A percentile compares a stretch with the other conserved stretches of the same genome.
These are phyloP conservation scores for Yamadazyma tumulicola DNA, from an alignment of 805 yeast species.

Conservation along the genomic window DNA sequence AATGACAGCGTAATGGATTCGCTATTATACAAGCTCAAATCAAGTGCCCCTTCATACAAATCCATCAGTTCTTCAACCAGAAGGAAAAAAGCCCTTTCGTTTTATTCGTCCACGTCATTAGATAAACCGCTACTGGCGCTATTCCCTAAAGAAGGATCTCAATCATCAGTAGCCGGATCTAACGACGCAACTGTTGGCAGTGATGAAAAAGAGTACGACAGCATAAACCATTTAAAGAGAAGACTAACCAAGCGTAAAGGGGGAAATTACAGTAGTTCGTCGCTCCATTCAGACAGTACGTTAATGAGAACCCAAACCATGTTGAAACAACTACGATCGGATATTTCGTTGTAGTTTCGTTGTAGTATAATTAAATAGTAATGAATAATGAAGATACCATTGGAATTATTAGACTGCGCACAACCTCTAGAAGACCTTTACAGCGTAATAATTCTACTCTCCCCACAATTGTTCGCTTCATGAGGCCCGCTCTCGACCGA, in stretches of 20 bases:
- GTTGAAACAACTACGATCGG: slow-evolving; percentile 32
- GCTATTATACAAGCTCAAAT: slow-evolving; percentile 28
- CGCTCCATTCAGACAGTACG: slow-evolving; percentile 19
- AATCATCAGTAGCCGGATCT: slow-evolving; percentile 1
- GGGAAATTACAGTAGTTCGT: slow-evolving; percentile 8
- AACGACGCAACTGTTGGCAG: neutral
- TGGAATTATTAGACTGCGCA: no score
- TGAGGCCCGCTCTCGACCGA: no score
- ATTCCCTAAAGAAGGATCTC: slow-evolving; percentile 1
- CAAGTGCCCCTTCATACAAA: slow-evolving; percentile 21
- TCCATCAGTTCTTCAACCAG: slow-evolving; percentile 16
- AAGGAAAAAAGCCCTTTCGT: slow-evolving; percentile 31
- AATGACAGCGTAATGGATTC: slow-evolving; percentile 27
- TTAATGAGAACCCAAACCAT: slow-evolving; percentile 39
- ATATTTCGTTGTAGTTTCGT: no score
- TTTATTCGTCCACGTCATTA: slow-evolving; percentile 26
- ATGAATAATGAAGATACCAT: no score
- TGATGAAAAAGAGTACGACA: slow-evolving; percentile 29
- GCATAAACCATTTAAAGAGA: slow-evolving; percentile 34
- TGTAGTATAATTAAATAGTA: no score
- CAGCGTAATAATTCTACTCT: no score
- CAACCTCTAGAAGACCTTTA: no score
- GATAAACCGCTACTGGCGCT: slow-evolving; percentile 14
- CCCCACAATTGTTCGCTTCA: no score
- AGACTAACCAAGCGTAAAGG: slow-evolving; percentile 34